phyloP scores from a whole-genome alignment of 192 early-diverging fungal genomes.

The Coemansia sp. region DNA sequence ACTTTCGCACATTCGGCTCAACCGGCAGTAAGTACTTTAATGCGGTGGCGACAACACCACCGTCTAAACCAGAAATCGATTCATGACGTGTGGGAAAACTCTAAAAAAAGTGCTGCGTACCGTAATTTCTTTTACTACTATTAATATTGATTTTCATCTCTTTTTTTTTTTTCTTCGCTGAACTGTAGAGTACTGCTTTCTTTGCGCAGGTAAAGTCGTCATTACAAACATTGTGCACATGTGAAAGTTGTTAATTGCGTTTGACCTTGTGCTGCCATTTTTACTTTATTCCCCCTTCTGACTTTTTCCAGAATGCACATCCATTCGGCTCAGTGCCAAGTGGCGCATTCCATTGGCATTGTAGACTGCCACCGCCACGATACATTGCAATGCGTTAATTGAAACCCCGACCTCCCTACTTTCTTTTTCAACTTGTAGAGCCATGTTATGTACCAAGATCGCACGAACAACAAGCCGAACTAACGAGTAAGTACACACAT shows the following conservation, averaged over 20 bases:
- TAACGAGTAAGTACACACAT: constrained; percentile 37
- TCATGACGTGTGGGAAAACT: background rate
- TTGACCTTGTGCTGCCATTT: background rate
- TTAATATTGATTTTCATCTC: constrained; percentile 1
- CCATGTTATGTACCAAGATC: constrained; percentile 42
- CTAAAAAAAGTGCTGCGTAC: background rate
- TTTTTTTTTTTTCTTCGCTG: background rate
- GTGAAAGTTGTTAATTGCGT: background rate
- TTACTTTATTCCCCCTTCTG: background rate
- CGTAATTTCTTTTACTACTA: background rate
- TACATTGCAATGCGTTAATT: background rate
- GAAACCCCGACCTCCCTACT: background rate
- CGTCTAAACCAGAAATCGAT: background rate
- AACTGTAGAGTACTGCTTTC: constrained; percentile 52
- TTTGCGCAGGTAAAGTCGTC: constrained; percentile 47
- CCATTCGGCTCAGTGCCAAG: background rate
- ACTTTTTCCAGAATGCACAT: background rate
- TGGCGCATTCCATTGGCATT: background rate
- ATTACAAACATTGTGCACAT: background rate
- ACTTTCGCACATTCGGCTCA: constrained; percentile 29
- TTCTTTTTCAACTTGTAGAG: constrained; percentile 22
- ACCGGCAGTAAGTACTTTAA: constrained; percentile 37
- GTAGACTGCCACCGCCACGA: background rate
- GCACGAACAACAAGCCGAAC: constrained; percentile 12
- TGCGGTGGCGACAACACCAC: background rate